Evolutionary conservation across 1,139 yeast species (phyloP).

Genomic region (Taiozyma sp.): DNA sequence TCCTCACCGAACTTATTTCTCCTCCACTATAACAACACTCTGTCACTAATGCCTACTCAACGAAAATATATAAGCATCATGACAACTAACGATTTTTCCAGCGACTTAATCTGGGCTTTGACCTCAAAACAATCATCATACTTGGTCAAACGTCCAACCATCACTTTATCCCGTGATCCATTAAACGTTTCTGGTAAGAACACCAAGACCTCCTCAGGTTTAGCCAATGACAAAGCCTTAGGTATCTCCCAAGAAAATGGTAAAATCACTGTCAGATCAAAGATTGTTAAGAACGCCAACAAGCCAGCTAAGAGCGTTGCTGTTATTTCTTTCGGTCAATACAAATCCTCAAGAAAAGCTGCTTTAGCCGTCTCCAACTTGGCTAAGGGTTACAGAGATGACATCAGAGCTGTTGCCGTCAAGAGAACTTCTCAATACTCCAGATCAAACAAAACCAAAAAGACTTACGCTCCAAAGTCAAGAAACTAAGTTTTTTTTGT

Average conservation of each 20-base stretch:
- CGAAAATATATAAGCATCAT: background rate
- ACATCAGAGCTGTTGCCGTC: slow-evolving; percentile 40
- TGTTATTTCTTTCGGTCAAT: slow-evolving; percentile 34
- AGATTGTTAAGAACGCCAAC: slow-evolving; percentile 36
- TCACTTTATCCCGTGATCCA: slow-evolving; percentile 43
- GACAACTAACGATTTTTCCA: slow-evolving; percentile 16
- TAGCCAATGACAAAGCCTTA: slow-evolving; percentile 43
- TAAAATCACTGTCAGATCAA: slow-evolving; percentile 36
- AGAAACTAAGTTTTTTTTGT: slow-evolving; percentile 11
- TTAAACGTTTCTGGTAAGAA: slow-evolving; percentile 41
- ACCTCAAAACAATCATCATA: slow-evolving; percentile 41
- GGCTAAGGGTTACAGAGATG: slow-evolving; percentile 43
- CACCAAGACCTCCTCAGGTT: slow-evolving; percentile 41
- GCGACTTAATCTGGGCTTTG: slow-evolving; percentile 47
- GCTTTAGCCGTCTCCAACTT: slow-evolving; percentile 41
- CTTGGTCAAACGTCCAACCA: slow-evolving; percentile 44
- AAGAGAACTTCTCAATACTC: slow-evolving; percentile 40
- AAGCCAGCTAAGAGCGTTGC: slow-evolving; percentile 37
- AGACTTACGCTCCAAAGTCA: slow-evolving; percentile 27
- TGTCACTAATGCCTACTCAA: background rate
- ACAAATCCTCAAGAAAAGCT: slow-evolving; percentile 37
- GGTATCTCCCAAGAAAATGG: slow-evolving; percentile 38
- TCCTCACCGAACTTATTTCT: too few species aligned
- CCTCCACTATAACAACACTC: background rate
- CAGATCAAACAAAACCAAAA: slow-evolving; percentile 33